Evolutionary conservation across 176 grass and related monocot species (phyloP), one percentile per base, ranked within the genome.

Genomic region (Triticum urartu): DNA sequence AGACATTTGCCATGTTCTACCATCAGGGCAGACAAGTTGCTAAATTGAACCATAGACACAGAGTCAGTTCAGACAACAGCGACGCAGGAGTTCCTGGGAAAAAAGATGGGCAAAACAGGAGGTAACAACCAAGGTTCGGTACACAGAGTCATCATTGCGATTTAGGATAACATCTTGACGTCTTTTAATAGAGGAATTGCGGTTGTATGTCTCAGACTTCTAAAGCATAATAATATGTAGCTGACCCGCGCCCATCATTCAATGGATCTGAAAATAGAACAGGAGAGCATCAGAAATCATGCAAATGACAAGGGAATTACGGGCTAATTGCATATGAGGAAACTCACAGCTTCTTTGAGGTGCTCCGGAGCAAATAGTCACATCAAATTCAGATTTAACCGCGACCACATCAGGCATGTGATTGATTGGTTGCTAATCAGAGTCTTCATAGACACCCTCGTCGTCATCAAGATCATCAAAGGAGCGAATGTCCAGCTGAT

Each of bases 401-500:
- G 40, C 64, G 35, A 78, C 65, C 24, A 82, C 67, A 60, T 34
- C 70, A 66, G 6, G 33, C 56, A 79, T 78, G 40, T 72, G 24
- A 45, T 63, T 11, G 59, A 52, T 67, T 22, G 58, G 83, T 80
- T 81, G 22, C 83, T 92, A 95, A 38, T 92, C 90, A 38, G 88
- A 90, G 75, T 95, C 93, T 59, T 90, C 90, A 25, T 92, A 90
- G 26, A 88, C 60, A 34, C 89, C 90, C 64, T 85, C 93, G 1
- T 95, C 93, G 72, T 92, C 93, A 68, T 91, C 92, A 68, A 95
- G 84, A 80, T 95, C 93, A 84, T 95, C 93, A 61, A 95, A 87
- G 20, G 90, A 92, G 60, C 90, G 91, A 34, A 92, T 92, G 83
- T 95, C 90, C 72, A 95, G 62, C 71, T 92, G 90, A 68, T 90